Evolutionary conservation across 169 alveolate genomes (phyloP).

Genomic region (Cryptosporidium baileyi): DNA sequence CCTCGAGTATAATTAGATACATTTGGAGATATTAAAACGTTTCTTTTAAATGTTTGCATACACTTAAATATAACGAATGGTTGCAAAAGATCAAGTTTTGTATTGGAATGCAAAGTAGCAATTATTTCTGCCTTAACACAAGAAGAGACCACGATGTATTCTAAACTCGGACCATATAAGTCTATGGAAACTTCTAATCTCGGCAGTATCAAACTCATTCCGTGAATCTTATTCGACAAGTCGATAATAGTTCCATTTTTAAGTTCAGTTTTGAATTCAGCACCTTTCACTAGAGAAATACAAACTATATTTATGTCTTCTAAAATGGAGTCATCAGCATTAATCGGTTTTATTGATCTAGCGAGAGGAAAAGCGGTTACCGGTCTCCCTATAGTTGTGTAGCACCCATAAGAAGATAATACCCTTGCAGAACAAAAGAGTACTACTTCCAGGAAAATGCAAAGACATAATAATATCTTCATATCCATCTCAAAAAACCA

Average conservation of each 20-base stretch:
- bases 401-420: constrained; percentile 56
- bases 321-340: background rate
- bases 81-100: constrained; percentile 7
- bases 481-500: background rate
- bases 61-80: constrained; percentile 16
- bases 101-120: background rate
- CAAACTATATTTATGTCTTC: constrained; percentile 30
- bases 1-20: background rate
- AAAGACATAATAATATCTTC: background rate
- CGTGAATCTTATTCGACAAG: constrained; percentile 4
- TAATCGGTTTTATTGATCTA: constrained; percentile 31
- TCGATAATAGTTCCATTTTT: background rate
- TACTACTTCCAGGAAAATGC: background rate
- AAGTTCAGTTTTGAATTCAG: background rate
- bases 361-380: background rate
- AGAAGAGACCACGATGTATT: constrained; percentile 19
- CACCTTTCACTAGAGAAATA: constrained; percentile 46
- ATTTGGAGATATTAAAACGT: background rate
- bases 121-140: constrained; percentile 16
- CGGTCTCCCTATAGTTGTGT: background rate
- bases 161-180: constrained; percentile 43
- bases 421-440: background rate
- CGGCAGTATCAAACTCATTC: constrained; percentile 14
- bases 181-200: constrained; percentile 3
- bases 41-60: background rate